Conservation (phyloP, 2,329 filamentous ascomycete species). For the Ophiostoma perfectum region DNA sequence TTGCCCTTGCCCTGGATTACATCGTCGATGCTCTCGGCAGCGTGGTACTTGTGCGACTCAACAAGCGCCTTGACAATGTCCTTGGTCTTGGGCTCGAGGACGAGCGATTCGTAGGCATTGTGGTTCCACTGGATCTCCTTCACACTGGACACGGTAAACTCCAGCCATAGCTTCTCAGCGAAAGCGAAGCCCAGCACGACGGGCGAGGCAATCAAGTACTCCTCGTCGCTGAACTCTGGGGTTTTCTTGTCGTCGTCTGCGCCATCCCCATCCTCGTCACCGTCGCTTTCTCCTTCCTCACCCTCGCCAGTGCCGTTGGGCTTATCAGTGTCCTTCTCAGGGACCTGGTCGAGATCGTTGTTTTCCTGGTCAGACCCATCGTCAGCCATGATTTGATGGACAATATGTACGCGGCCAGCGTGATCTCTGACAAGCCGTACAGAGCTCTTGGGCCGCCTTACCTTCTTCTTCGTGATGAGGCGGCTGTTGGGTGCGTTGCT, state of each 20-base stretch:
- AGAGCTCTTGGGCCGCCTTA: not conserved
- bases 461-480: not conserved
- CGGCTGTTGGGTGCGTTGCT: constrained; percentile 35
- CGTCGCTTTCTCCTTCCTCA: constrained; percentile 17
- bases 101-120: constrained; percentile 73
- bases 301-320: constrained; percentile 29
- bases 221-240: constrained; percentile 68
- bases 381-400: not conserved
- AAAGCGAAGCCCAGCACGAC: constrained; percentile 85
- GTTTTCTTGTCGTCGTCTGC: constrained; percentile 32
- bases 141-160: constrained; percentile 75
- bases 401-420: not conserved
- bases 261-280: not conserved
- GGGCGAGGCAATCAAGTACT: constrained; percentile 76
- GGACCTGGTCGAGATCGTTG: not conserved
- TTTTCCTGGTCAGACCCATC: not conserved
- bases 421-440: not conserved
- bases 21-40: constrained; percentile 75
- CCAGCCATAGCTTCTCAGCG: constrained; percentile 82
- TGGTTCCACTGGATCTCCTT: constrained; percentile 81
- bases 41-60: constrained; percentile 76
- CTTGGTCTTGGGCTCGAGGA: constrained; percentile 59
- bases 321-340: constrained; percentile 11
- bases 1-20: constrained; percentile 80
- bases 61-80: constrained; percentile 74